These are phyloP conservation scores for Dactylellina drechsleri DNA, from an alignment of 2,329 filamentous ascomycete genomes.

Conservation along the genomic window DNA sequence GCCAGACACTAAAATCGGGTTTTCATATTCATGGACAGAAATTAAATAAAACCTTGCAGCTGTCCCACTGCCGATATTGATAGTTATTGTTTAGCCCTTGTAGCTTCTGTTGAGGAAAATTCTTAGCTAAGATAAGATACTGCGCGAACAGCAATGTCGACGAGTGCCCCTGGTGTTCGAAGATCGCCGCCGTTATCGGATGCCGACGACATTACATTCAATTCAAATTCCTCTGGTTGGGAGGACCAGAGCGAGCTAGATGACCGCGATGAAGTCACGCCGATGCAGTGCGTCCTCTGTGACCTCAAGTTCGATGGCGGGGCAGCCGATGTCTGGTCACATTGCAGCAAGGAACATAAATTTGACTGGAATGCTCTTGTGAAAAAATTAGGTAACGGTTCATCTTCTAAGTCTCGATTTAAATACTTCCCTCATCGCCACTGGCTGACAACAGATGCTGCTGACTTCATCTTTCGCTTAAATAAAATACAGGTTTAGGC, in stretches of 20 bases:
- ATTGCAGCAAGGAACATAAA: constrained; percentile 61
- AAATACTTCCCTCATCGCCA: too few species aligned
- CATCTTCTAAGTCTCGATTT: neutral
- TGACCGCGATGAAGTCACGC: constrained; percentile 61
- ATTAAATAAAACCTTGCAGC: too few species aligned
- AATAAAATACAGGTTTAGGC: constrained; percentile 62
- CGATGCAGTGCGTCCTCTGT: constrained; percentile 62
- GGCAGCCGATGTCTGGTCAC: constrained; percentile 61
- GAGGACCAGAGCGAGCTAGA: constrained; percentile 62
- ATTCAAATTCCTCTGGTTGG: constrained; percentile 60
- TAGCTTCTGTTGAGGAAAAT: too few species aligned
- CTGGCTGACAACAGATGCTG: too few species aligned
- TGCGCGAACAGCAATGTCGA: too few species aligned
- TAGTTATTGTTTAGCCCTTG: too few species aligned
- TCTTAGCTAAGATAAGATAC: too few species aligned
- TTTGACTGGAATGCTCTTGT: constrained; percentile 62
- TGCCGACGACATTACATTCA: constrained; percentile 17
- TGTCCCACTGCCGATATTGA: too few species aligned
- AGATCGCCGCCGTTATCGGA: constrained; percentile 26
- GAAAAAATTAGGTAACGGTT: constrained; percentile 61
- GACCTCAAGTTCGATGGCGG: constrained; percentile 59
- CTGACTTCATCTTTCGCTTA: too few species aligned
- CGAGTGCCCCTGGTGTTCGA: constrained; percentile 13
- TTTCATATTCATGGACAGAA: too few species aligned
- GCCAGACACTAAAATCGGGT: too few species aligned